Base-by-base conservation (phyloP, 805 yeast species). In the Saccharomyces jurei region DNA sequence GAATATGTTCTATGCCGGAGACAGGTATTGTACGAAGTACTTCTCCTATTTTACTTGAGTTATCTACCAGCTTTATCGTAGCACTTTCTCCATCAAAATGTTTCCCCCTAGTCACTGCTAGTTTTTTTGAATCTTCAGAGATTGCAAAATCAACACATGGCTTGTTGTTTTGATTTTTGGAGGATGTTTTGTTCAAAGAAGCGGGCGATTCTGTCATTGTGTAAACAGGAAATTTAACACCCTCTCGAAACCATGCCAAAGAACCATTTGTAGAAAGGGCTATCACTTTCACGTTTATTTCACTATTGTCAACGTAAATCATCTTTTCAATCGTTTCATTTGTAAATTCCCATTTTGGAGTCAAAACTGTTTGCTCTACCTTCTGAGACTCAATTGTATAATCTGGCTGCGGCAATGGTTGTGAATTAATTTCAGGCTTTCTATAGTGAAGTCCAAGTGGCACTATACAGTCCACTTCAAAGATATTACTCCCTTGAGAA, bases 371-470 rank as follows among this genome's bases (percentile, higher is more conserved):
- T 14, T 47, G 41, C 25, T 59, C 59, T 10, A 55, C 52, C 57
- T 83, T 88, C 28, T 80, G 85, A 36, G 84, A 76, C 2, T 82
- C 87, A 56, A 83, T 91, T 44, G 84, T 92, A 49, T 75, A 74
- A 63, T 86, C 91, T 2, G 89, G 91, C 46, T 76, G 77, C 29
- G 66, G 59, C 51, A 56, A 50, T 36, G 26, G 13, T 29, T 51
- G 29, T 3, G 46, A 10, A 6, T 25, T 14, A 14, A 14, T 30
- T 8, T 50, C 53, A 30, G 46, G 6, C 22, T 31, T 11, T 21
- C 30, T 47, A 32, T 56, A 50, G 41, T 57, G 55, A 2, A 61
- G 52, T 3, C 73, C 73, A 29, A 66, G 27, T 14, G 73, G 73
- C 52, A 69, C 51, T 14, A 59, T 57, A 46, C 57, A 58, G 31